A percentile compares a stretch with the other conserved stretches of the same genome.
Conservation (phyloP, 768 basidiomycete genomes). For the Phlegmacium glaucopus region DNA sequence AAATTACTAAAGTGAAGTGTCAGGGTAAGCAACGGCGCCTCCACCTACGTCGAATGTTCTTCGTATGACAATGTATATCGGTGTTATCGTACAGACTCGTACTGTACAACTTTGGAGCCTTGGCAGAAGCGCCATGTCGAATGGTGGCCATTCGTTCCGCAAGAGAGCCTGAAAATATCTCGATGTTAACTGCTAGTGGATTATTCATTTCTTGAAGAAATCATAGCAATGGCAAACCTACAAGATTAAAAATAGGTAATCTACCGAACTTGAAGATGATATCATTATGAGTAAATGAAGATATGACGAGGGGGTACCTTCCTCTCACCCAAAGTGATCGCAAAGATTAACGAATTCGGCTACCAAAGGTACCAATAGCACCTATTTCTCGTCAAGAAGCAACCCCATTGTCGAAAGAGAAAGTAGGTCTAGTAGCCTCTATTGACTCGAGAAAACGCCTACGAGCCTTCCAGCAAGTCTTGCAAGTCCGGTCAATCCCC, state of each 20-base stretch:
- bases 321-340: conserved; percentile 35
- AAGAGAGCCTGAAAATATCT: conserved; percentile 21
- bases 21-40: conserved; percentile 33
- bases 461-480: too few relatives aligned
- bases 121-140: conserved; percentile 34
- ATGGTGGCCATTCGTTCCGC: conserved; percentile 38
- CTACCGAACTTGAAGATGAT: too few relatives aligned
- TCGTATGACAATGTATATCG: conserved; percentile 37
- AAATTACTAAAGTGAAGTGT: conserved; percentile 4
- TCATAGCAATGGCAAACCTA: conserved; percentile 36
- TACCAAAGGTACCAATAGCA: conserved; percentile 36
- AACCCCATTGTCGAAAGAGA: too few relatives aligned
- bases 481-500: too few relatives aligned
- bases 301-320: background rate
- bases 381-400: too few relatives aligned
- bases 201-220: too few relatives aligned
- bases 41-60: conserved; percentile 40
- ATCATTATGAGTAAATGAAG: too few relatives aligned
- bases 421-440: too few relatives aligned
- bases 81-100: conserved; percentile 31
- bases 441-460: too few relatives aligned
- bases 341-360: conserved; percentile 35
- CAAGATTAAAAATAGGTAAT: conserved; percentile 36
- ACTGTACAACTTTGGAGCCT: conserved; percentile 35
- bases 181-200: background rate